phyloP scores from a whole-genome alignment of 331 rosid species.

The Ulmus americana region DNA sequence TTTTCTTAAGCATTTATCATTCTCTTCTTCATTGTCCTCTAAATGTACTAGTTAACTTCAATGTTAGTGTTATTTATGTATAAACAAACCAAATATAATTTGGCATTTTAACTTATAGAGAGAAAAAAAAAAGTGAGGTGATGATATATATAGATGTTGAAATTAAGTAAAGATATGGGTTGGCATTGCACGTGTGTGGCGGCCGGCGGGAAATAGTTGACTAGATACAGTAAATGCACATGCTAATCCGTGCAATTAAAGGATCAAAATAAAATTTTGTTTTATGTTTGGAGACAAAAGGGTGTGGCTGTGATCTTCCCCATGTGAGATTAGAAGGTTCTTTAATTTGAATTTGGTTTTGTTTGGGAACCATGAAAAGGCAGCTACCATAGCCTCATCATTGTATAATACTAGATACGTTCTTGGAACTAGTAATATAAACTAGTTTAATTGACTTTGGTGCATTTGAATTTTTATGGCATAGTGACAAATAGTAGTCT shows the following conservation, averaged over 20 bases:
- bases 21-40: not conserved
- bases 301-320: not conserved
- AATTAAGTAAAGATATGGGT: not conserved
- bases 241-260: constrained; percentile 48
- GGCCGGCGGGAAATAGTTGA: constrained; percentile 18
- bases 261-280: constrained; percentile 18
- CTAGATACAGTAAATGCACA: constrained; percentile 19
- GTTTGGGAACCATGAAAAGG: constrained; percentile 7
- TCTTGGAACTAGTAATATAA: not conserved
- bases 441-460: too few relatives aligned
- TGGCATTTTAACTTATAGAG: not conserved
- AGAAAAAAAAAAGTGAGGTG: not conserved
- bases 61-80: too few relatives aligned
- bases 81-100: not conserved
- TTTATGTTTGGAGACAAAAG: constrained; percentile 35
- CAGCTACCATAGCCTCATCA: not conserved
- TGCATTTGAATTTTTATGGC: too few relatives aligned
- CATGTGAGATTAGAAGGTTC: constrained; percentile 20
- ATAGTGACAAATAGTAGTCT: too few relatives aligned
- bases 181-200: constrained; percentile 6
- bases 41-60: not conserved
- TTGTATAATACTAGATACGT: not conserved
- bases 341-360: not conserved
- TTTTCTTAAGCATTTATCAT: constrained; percentile 6
- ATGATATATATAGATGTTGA: not conserved